Conservation (phyloP, 345 rosid genomes). For the Heritiera littoralis region DNA sequence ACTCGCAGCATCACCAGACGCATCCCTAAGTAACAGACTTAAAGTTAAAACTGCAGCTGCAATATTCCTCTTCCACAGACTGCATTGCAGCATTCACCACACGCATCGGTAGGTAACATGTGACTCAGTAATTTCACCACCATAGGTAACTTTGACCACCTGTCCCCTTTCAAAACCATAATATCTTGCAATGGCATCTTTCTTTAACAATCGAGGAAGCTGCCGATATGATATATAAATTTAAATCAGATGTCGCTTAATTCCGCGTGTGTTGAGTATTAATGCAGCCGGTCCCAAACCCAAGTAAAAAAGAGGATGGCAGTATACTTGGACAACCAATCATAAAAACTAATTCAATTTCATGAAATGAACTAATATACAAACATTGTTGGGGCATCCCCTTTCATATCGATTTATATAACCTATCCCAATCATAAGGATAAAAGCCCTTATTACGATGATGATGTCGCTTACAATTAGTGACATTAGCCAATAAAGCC, state of each 20-base stretch:
- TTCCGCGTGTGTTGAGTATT: too few relatives aligned
- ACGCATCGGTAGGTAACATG: constrained; percentile 22
- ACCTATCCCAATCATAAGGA: too few relatives aligned
- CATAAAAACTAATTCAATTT: too few relatives aligned
- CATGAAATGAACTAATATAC: too few relatives aligned
- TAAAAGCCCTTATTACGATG: too few relatives aligned
- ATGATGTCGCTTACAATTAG: neutral
- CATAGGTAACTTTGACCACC: constrained; percentile 57
- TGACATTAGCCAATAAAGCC: neutral
- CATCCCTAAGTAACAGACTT: constrained; percentile 20
- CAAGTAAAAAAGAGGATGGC: too few relatives aligned
- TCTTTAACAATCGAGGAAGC: constrained; percentile 64
- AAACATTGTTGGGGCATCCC: too few relatives aligned
- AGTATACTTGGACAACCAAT: too few relatives aligned
- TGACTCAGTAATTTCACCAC: constrained; percentile 34
- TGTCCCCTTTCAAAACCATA: constrained; percentile 76
- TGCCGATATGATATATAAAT: constrained; percentile 20
- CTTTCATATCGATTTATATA: too few relatives aligned
- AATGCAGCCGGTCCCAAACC: too few relatives aligned
- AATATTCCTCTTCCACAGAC: neutral
- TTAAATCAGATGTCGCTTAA: neutral
- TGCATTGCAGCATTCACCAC: constrained; percentile 11
- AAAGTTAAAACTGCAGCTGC: neutral
- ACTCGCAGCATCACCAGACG: constrained; percentile 1
- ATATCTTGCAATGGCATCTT: constrained; percentile 56